Evolutionary conservation across 108 stramenopile species (phyloP).

Genomic region (Cyclotella kingstonii): DNA sequence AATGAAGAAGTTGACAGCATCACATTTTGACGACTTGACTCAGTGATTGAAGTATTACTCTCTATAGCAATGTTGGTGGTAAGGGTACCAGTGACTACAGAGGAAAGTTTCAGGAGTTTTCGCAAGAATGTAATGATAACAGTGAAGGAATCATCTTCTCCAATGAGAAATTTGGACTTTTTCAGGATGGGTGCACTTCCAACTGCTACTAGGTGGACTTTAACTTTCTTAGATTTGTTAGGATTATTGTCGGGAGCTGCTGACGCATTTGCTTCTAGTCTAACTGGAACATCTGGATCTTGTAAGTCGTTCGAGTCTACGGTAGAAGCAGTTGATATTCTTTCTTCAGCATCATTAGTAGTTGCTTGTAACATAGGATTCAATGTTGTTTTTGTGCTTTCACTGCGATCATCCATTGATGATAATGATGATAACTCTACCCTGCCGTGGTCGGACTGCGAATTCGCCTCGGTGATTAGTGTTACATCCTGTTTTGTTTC

Average conservation of each 20-base stretch:
- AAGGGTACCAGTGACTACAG: neutral
- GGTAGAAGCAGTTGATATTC: too few species aligned
- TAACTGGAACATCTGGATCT: neutral
- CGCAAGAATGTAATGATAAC: conserved; percentile 64
- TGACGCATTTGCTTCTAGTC: neutral
- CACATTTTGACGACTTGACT: neutral
- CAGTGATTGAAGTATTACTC: too few species aligned
- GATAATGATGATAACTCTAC: too few species aligned
- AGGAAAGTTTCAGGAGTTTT: conserved; percentile 62
- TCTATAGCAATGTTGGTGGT: neutral
- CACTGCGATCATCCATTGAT: too few species aligned
- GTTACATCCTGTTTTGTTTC: too few species aligned
- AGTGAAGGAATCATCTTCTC: conserved; percentile 62
- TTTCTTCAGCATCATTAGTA: too few species aligned
- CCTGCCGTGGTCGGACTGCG: too few species aligned
- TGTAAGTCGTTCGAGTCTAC: too few species aligned
- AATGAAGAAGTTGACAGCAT: conserved; percentile 44
- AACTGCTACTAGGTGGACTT: conserved; percentile 85
- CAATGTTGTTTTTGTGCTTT: too few species aligned
- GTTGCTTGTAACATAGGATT: too few species aligned
- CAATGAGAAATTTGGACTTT: conserved; percentile 80
- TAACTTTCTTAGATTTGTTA: conserved; percentile 55
- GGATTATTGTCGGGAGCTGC: neutral
- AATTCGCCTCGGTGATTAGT: too few species aligned
- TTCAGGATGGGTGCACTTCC: conserved; percentile 86